Conservation (phyloP, 768 basidiomycete species). For the Lactarius quietus region DNA sequence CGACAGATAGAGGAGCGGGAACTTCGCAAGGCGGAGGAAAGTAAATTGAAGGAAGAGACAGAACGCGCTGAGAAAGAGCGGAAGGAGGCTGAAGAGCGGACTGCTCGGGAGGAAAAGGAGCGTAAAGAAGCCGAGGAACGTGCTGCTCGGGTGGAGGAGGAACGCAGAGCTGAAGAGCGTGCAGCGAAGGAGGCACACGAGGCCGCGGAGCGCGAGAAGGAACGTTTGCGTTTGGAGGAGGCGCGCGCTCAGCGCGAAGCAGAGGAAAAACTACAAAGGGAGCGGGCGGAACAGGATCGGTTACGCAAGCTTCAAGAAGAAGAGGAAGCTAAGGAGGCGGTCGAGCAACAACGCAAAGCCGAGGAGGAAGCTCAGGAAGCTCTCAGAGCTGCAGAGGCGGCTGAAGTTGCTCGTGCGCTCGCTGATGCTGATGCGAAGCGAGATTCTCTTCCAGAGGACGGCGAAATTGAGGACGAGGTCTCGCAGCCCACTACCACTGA, state of each 20-base stretch:
- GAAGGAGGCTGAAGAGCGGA: constrained; percentile 29
- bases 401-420: constrained; percentile 38
- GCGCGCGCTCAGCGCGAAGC: constrained; percentile 33
- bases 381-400: constrained; percentile 36
- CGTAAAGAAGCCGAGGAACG: constrained; percentile 36
- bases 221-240: constrained; percentile 17
- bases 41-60: constrained; percentile 41
- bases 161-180: constrained; percentile 39
- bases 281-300: constrained; percentile 39
- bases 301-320: constrained; percentile 29
- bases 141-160: constrained; percentile 37
- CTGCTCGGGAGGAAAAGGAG: constrained; percentile 30
- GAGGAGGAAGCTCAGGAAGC: constrained; percentile 39
- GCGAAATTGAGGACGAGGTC: constrained; percentile 44
- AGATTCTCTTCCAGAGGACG: constrained; percentile 43
- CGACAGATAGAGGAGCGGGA: constrained; percentile 31
- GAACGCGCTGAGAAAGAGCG: constrained; percentile 37
- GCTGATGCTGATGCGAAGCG: constrained; percentile 32
- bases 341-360: constrained; percentile 33
- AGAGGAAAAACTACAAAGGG: constrained; percentile 43
- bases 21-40: constrained; percentile 38
- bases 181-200: constrained; percentile 27
- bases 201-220: constrained; percentile 32
- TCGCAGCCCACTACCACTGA: constrained; percentile 26
- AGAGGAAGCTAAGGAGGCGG: constrained; percentile 28